These are phyloP conservation scores for Emmonsia crescens DNA, from an alignment of 2,329 filamentous ascomycete genomes.

Conservation along the genomic window DNA sequence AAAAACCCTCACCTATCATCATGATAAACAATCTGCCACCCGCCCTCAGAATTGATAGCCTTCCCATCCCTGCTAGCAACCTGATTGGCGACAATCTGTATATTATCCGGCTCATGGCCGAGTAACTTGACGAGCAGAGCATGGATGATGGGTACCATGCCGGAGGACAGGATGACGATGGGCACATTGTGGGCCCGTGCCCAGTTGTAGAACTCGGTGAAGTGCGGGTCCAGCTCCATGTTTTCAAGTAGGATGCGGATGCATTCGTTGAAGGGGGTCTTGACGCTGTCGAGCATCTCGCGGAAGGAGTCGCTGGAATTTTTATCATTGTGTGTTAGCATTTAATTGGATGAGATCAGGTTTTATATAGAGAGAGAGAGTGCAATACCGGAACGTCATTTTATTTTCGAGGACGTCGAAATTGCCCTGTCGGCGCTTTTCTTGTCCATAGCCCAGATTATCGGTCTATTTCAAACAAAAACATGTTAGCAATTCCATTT, in stretches of 20 bases:
- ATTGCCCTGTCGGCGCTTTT: conserved; percentile 62
- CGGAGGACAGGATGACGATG: conserved; percentile 80
- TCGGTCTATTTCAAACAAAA: conserved; percentile 55
- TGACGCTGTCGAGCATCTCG: conserved; percentile 84
- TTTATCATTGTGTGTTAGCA: not conserved
- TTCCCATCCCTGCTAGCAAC: conserved; percentile 57
- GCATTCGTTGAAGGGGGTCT: conserved; percentile 69
- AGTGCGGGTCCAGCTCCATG: conserved; percentile 80
- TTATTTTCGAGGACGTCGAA: conserved; percentile 61
- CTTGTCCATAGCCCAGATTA: conserved; percentile 72
- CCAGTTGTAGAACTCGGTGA: conserved; percentile 82
- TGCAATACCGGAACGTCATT: conserved; percentile 55
- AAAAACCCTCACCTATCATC: conserved; percentile 57
- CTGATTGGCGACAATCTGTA: conserved; percentile 86
- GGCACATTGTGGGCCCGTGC: conserved; percentile 71
- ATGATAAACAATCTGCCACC: conserved; percentile 81
- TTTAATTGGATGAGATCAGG: not conserved
- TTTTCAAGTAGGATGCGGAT: conserved; percentile 66
- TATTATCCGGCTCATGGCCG: conserved; percentile 63
- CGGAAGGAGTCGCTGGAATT: conserved; percentile 61
- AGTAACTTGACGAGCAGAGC: conserved; percentile 70
- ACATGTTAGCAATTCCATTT: not conserved
- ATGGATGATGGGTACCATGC: conserved; percentile 86
- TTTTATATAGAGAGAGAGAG: not conserved
- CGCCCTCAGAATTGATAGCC: conserved; percentile 64